Evolutionary conservation across 2,329 filamentous ascomycete species (phyloP).

Genomic region (Leptosphaerulina australis): DNA sequence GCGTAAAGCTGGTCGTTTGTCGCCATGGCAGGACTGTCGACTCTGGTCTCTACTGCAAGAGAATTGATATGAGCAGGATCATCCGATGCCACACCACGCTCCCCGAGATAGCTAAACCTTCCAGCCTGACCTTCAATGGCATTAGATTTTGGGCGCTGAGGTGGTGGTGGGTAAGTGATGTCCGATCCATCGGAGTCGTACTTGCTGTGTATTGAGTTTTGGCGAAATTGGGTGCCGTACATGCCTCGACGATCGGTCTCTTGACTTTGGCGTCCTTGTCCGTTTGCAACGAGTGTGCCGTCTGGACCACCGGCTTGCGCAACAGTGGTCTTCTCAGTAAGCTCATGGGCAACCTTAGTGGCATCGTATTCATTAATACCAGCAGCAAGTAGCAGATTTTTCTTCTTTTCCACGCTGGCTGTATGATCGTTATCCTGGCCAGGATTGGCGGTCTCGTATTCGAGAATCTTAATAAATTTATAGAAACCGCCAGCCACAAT

Average conservation of each 20-base stretch:
- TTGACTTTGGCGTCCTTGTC: slow-evolving; percentile 13
- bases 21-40: slow-evolving; percentile 23
- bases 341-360: slow-evolving; percentile 22
- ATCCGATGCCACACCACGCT: slow-evolving; percentile 13
- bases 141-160: slow-evolving; percentile 15
- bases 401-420: slow-evolving; percentile 18
- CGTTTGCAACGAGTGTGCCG: slow-evolving; percentile 15
- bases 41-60: slow-evolving; percentile 9
- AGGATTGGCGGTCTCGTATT: slow-evolving; percentile 42
- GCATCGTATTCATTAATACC: slow-evolving; percentile 28
- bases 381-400: slow-evolving; percentile 22
- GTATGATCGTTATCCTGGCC: slow-evolving; percentile 33
- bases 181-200: slow-evolving; percentile 17
- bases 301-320: slow-evolving; percentile 14
- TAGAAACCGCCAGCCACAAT: slow-evolving; percentile 57
- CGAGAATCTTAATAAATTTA: slow-evolving; percentile 50
- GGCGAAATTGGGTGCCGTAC: slow-evolving; percentile 21
- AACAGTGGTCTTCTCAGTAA: slow-evolving; percentile 18
- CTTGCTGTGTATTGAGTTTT: slow-evolving; percentile 12
- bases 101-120: slow-evolving; percentile 23
- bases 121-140: slow-evolving; percentile 21
- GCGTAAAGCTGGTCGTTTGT: slow-evolving; percentile 24
- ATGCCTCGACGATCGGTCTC: slow-evolving; percentile 10
- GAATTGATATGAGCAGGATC: slow-evolving; percentile 11
- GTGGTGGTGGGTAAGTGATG: neutral